Conservation (phyloP, 306 rosid species). For the Clitoria ternatea region DNA sequence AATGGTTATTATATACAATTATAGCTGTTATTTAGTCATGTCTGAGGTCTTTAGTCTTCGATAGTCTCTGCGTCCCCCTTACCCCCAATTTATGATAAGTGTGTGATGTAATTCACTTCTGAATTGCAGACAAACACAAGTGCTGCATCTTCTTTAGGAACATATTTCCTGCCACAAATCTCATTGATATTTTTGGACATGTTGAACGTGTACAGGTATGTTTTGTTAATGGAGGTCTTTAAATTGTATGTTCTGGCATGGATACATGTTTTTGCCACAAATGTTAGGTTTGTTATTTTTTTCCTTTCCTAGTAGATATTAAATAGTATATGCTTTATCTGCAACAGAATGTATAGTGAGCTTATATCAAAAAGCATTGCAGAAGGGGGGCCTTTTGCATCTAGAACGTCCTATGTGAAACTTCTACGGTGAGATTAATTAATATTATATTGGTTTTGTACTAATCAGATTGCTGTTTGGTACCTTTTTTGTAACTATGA, state of each 20-base stretch:
- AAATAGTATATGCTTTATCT: constrained; percentile 10
- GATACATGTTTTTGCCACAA: background rate
- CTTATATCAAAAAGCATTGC: constrained; percentile 87
- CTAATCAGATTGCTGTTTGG: background rate
- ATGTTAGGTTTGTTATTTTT: background rate
- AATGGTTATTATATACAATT: background rate
- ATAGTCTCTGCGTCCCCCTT: background rate
- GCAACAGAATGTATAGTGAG: constrained; percentile 89
- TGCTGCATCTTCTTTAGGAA: constrained; percentile 82
- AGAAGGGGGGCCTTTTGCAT: constrained; percentile 84
- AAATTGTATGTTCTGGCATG: background rate
- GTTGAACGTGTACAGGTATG: constrained; percentile 95
- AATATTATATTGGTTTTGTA: constrained; percentile 5
- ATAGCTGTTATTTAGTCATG: background rate
- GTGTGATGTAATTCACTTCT: background rate
- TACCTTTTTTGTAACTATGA: background rate
- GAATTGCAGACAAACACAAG: constrained; percentile 85
- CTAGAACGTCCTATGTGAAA: constrained; percentile 87
- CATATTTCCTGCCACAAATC: constrained; percentile 82
- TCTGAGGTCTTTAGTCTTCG: background rate
- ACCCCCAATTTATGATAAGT: background rate
- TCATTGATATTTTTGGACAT: constrained; percentile 89
- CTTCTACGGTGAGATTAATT: constrained; percentile 60
- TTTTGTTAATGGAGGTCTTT: background rate
- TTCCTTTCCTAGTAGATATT: background rate